phyloP scores from a whole-genome alignment of 345 rosid genomes.

The Boechera divaricarpa region DNA sequence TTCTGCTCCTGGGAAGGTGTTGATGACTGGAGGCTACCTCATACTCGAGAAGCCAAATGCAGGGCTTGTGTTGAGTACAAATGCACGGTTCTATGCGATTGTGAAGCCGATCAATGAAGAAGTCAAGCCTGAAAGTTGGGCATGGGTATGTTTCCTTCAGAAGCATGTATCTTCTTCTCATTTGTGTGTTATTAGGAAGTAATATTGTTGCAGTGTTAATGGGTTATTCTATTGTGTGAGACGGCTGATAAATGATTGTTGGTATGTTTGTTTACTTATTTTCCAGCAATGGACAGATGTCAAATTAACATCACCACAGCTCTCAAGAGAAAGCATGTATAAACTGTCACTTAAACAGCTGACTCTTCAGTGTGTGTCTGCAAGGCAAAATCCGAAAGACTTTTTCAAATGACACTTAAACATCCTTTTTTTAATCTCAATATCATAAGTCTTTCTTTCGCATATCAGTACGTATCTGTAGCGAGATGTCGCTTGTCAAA shows the following conservation, averaged over 20 bases:
- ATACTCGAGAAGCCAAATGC: constrained; percentile 93
- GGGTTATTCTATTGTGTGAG: not conserved
- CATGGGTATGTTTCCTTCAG: constrained; percentile 64
- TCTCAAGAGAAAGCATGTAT: constrained; percentile 79
- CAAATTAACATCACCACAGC: constrained; percentile 91
- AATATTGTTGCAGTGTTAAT: not conserved
- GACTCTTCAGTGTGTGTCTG: constrained; percentile 65
- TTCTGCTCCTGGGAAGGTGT: constrained; percentile 98
- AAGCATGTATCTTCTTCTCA: constrained; percentile 5
- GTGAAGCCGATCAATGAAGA: constrained; percentile 75
- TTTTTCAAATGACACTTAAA: not conserved
- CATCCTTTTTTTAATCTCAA: not conserved
- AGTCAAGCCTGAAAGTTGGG: constrained; percentile 78
- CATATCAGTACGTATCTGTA: not conserved
- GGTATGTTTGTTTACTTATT: constrained; percentile 10
- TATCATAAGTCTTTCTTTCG: not conserved
- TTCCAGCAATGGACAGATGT: constrained; percentile 83
- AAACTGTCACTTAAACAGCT: constrained; percentile 72
- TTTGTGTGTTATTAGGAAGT: not conserved
- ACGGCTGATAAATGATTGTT: constrained; percentile 6
- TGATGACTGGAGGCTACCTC: constrained; percentile 94
- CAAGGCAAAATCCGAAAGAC: constrained; percentile 60
- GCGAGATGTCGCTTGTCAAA: not conserved
- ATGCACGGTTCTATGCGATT: constrained; percentile 90
- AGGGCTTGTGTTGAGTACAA: constrained; percentile 90